Evolutionary conservation across 192 early-diverging fungal species (phyloP).

Genomic region (Entrophospora sp.): DNA sequence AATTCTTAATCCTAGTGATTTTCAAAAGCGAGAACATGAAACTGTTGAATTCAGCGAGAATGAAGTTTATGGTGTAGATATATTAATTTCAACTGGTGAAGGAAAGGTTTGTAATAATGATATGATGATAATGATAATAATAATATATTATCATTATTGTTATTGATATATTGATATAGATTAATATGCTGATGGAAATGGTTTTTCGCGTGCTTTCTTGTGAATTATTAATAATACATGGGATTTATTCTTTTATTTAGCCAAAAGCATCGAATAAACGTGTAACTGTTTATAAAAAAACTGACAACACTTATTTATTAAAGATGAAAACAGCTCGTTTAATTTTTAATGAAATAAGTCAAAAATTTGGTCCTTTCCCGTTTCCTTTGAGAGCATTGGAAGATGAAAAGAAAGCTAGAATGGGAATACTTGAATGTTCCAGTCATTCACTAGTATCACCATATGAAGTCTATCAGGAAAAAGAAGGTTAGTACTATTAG

Average conservation of each 20-base stretch:
- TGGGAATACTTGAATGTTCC: slow-evolving; percentile 86
- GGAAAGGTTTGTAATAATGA: slow-evolving; percentile 78
- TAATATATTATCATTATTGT: no score
- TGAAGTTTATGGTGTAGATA: slow-evolving; percentile 89
- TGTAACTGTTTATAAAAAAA: slow-evolving; percentile 90
- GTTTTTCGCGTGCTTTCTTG: no score
- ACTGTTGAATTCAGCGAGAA: slow-evolving; percentile 65
- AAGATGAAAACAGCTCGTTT: slow-evolving; percentile 81
- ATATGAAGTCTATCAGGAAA: slow-evolving; percentile 79
- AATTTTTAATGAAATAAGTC: slow-evolving; percentile 64
- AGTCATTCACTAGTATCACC: slow-evolving; percentile 73
- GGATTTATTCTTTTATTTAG: background rate
- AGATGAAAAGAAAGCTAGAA: slow-evolving; percentile 85
- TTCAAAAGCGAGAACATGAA: slow-evolving; percentile 64
- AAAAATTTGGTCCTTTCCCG: slow-evolving; percentile 76
- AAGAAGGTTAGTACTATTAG: slow-evolving; percentile 40
- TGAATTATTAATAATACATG: no score
- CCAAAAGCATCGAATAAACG: slow-evolving; percentile 34
- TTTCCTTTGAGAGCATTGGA: slow-evolving; percentile 79
- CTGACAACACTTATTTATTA: slow-evolving; percentile 66
- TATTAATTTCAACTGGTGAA: slow-evolving; percentile 81
- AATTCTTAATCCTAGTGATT: slow-evolving; percentile 78
- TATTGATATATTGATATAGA: no score
- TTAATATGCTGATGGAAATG: no score
- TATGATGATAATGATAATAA: no score